Base-by-base conservation (phyloP, 805 yeast genomes). In the Phaffomyces thermotolerans region DNA sequence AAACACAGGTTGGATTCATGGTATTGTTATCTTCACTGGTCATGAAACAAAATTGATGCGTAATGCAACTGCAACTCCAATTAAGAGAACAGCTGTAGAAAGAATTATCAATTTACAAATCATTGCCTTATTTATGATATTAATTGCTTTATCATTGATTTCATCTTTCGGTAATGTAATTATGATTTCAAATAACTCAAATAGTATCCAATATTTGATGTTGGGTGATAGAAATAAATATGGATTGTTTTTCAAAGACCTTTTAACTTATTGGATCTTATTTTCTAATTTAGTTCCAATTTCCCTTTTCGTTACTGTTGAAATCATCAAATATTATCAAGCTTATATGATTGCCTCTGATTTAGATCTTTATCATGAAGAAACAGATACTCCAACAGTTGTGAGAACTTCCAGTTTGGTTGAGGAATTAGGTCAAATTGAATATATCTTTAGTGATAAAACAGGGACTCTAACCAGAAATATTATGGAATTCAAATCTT, bases 11-110 rank as follows among this genome's bases (percentile, higher is more conserved):
- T 93, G 96, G 97, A 79, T 93, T 36, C 86, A 86, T 54, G 99
- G 99, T 20, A 72, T 88, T 41, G 97, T 87, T 2, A 78, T 93
- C 1, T 93, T 91, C 62, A 93, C 99, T 0, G 99, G 99, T 18
- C 99, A 95, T 62, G 99, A 93, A 66, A 93, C 99, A 0, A 93
- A 93, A 58, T 72, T 93, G 52, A 91, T 93, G 98, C 79, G 99
- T 60, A 93, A 93, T 67, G 99, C 99, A 17, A 90, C 98, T 2
- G 97, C 99, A 2, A 82, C 99, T 2, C 99, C 99, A 10, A 95
- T 93, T 57, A 93, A 93, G 62, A 76, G 95, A 56, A 93, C 99
- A 1, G 95, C 95, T 23, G 97, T 95, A 13, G 99, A 93, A 68
- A 78, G 95, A 62, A 84, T 90, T 65, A 91, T 93, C 54, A 95